Evolutionary conservation across 2,329 filamentous ascomycete genomes (phyloP).

Genomic region (Penicillium sp.): DNA sequence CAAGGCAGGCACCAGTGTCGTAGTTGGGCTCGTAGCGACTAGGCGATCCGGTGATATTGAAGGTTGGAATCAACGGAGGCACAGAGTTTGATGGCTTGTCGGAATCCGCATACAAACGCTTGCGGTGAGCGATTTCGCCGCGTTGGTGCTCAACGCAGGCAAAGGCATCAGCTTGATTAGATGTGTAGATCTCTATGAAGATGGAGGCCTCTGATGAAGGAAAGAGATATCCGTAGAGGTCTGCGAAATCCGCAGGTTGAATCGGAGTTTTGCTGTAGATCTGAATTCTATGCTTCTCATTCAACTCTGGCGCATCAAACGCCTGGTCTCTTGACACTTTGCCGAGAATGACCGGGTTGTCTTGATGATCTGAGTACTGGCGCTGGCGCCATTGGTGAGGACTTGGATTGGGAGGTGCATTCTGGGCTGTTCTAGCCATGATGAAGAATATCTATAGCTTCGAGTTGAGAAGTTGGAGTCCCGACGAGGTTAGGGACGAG

Average conservation of each 20-base stretch:
- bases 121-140: slow-evolving; percentile 14
- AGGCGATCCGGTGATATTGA: not conserved
- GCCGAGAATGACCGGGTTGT: not conserved
- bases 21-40: not conserved
- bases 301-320: not conserved
- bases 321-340: not conserved
- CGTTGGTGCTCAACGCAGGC: slow-evolving; percentile 19
- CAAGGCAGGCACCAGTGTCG: not conserved
- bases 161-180: slow-evolving; percentile 10
- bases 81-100: not conserved
- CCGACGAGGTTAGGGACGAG: too few species aligned
- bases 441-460: too few species aligned
- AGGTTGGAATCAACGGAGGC: not conserved
- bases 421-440: slow-evolving; percentile 2
- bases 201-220: not conserved
- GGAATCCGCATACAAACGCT: not conserved
- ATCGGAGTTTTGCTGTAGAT: slow-evolving; percentile 16
- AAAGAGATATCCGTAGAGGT: slow-evolving; percentile 7
- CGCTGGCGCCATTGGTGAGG: not conserved
- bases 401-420: not conserved
- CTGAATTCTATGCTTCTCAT: slow-evolving; percentile 1
- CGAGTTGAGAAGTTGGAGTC: too few species aligned
- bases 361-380: not conserved
- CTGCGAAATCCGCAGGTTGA: slow-evolving; percentile 3
- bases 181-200: slow-evolving; percentile 18